Percentiles rank a stretch among this genome's conserved stretches.
Evolutionary conservation across 805 yeast species (phyloP).

Genomic region (Wickerhamiella bombiphila): DNA sequence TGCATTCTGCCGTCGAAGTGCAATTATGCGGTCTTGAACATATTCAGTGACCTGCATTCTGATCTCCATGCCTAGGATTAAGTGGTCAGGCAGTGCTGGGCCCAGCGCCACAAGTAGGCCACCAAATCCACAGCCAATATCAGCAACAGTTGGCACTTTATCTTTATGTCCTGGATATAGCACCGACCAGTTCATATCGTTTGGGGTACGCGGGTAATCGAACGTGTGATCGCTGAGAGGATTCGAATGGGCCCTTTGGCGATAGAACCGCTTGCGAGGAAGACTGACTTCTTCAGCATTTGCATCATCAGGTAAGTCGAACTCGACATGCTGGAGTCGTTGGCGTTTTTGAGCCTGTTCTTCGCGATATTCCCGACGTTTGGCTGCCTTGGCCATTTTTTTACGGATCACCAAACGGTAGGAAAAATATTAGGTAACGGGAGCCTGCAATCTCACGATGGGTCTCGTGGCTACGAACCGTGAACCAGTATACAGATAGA

Average conservation of each 20-base stretch:
- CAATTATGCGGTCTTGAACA: constrained; percentile 88
- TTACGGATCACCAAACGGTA: neutral
- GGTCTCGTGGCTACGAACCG: too few species aligned
- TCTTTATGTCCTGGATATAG: constrained; percentile 55
- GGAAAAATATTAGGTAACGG: too few species aligned
- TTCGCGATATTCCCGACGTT: constrained; percentile 25
- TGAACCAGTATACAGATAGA: too few species aligned
- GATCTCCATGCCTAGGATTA: constrained; percentile 91
- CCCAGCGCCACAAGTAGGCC: constrained; percentile 74
- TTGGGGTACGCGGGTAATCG: constrained; percentile 74
- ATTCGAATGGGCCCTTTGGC: constrained; percentile 96
- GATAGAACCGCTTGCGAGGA: constrained; percentile 69
- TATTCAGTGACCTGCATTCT: constrained; percentile 95
- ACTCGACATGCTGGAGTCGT: constrained; percentile 33
- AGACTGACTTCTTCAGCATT: constrained; percentile 30
- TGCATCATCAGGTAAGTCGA: constrained; percentile 22
- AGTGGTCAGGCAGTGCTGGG: constrained; percentile 54
- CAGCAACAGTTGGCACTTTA: constrained; percentile 55
- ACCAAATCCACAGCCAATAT: constrained; percentile 96
- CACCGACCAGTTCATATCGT: constrained; percentile 72
- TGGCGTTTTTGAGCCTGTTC: constrained; percentile 36
- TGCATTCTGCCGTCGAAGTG: constrained; percentile 50
- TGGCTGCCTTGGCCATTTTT: constrained; percentile 15
- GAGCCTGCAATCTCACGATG: too few species aligned
- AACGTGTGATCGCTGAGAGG: constrained; percentile 92